A percentile compares a stretch with the other conserved stretches of the same genome.
Conservation (phyloP, 2,329 filamentous ascomycete genomes). For the Neonectria magnoliae region DNA sequence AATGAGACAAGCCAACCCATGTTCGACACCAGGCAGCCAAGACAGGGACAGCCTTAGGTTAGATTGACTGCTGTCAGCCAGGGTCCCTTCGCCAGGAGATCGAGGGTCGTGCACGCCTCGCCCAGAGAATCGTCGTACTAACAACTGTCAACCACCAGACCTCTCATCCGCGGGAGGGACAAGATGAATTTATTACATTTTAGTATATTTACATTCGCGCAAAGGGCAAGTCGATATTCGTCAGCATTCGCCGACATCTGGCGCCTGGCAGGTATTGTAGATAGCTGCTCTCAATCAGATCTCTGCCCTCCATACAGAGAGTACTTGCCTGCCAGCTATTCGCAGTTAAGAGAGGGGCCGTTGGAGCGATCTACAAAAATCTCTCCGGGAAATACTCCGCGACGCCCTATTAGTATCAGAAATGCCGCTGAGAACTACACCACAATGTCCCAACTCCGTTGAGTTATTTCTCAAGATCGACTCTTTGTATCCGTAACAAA, state of each 20-base stretch:
- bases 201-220: not conserved
- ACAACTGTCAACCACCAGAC: not conserved
- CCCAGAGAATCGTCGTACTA: not conserved
- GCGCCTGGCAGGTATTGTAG: not conserved
- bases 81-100: not conserved
- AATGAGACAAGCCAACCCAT: conserved; percentile 21
- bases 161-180: not conserved
- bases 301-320: not conserved
- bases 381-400: conserved; percentile 45
- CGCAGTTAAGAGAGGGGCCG: conserved; percentile 24
- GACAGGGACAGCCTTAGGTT: conserved; percentile 7
- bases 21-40: conserved; percentile 8
- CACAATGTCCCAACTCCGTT: conserved; percentile 9
- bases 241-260: conserved; percentile 9
- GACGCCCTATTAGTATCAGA: conserved; percentile 29
- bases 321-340: not conserved
- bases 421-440: conserved; percentile 17
- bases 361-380: conserved; percentile 30
- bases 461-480: conserved; percentile 10
- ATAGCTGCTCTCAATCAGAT: not conserved
- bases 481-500: conserved; percentile 22
- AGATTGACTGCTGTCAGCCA: not conserved
- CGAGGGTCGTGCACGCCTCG: conserved; percentile 3
- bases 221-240: conserved; percentile 11
- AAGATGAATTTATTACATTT: not conserved